Base-by-base conservation (phyloP, 306 rosid genomes). In the Vigna angularis region DNA sequence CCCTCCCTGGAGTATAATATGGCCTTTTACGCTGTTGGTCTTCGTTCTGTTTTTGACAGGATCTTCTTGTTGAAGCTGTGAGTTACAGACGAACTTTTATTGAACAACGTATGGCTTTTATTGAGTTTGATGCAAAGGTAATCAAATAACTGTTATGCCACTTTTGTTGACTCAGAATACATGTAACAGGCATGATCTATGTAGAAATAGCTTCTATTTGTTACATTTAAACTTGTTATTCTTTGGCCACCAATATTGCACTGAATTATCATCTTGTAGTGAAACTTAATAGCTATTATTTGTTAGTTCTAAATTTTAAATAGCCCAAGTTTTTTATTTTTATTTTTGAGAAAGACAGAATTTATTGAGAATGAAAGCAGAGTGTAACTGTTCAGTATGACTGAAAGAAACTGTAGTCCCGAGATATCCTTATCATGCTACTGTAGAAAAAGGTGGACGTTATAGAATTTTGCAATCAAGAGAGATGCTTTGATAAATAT, bases 111-210 rank as follows among this genome's bases (percentile, higher is more conserved):
- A 83, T 95, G 97, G 71, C 90, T 55, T 77, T 71, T 47, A 75
- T 95, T 79, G 97, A 95, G 76, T 78, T 88, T 64, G 98, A 95
- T 38, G 89, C 89, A 8, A 89, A 95, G 98, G 98, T 95, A 91
- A 79, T 79, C 49, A 64, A 59, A 32, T 34, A 71, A 50, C 34
- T 49, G 7, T 73, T 62, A 53, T 77, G 79, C 42, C 67, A 59
- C 70, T 45, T 10, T 13, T 44, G 28, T 6, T 81, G 57, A 55
- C 40, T 50, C 53, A 20, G 18, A 44, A 66, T 38, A 12, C 62
- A 48, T 58, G 26, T 20, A 48, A 67, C 47, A 36, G 75, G 64
- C 77, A 12, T 47, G 69, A 55, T 58, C 22, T 48, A 5, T 42
- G 36, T 51, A 70, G 67, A 51, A 47, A 57, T 48, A 48, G 66